A percentile compares a stretch with the other conserved stretches of the same genome.
These are phyloP conservation scores for Petasospora fabianii DNA, from an alignment of 1,139 yeast genomes.

Conservation along the genomic window DNA sequence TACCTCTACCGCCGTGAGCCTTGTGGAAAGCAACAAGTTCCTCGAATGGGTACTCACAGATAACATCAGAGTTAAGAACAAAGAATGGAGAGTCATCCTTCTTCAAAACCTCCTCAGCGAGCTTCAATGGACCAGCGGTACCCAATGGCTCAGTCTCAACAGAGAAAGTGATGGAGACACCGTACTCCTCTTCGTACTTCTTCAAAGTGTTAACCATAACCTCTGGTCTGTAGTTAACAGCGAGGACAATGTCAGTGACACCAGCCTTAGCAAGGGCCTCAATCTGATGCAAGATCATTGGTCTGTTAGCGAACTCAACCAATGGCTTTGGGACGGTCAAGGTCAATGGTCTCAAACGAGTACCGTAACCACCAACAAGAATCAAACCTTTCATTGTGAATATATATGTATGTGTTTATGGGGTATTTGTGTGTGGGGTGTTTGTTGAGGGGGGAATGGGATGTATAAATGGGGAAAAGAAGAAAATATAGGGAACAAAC, in stretches of 20 bases:
- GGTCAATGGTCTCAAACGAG: conserved; percentile 98
- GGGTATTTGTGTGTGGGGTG: too few species aligned
- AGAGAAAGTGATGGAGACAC: conserved; percentile 92
- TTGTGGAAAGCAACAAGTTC: conserved; percentile 92
- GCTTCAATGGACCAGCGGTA: conserved; percentile 98
- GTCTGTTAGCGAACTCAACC: conserved; percentile 98
- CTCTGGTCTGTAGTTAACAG: conserved; percentile 99
- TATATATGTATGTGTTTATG: too few species aligned
- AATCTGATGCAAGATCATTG: conserved; percentile 95
- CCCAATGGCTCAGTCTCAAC: conserved; percentile 99
- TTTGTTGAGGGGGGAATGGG: too few species aligned
- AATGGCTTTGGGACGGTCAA: conserved; percentile 96
- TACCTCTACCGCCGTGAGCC: conserved; percentile 96
- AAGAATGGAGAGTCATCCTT: conserved; percentile 97
- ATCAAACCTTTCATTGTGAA: conserved; percentile 93
- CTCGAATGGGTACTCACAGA: conserved; percentile 95
- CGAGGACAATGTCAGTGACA: conserved; percentile 96
- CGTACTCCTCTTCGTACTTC: conserved; percentile 92
- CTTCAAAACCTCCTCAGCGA: conserved; percentile 89
- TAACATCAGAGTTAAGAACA: conserved; percentile 96
- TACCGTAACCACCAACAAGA: conserved; percentile 99
- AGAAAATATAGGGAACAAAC: conserved; percentile 1
- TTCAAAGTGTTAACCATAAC: conserved; percentile 95
- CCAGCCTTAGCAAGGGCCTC: conserved; percentile 98
- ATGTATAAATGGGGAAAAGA: too few species aligned